phyloP scores from a whole-genome alignment of 768 basidiomycete genomes.

The Mycena rebaudengoi region DNA sequence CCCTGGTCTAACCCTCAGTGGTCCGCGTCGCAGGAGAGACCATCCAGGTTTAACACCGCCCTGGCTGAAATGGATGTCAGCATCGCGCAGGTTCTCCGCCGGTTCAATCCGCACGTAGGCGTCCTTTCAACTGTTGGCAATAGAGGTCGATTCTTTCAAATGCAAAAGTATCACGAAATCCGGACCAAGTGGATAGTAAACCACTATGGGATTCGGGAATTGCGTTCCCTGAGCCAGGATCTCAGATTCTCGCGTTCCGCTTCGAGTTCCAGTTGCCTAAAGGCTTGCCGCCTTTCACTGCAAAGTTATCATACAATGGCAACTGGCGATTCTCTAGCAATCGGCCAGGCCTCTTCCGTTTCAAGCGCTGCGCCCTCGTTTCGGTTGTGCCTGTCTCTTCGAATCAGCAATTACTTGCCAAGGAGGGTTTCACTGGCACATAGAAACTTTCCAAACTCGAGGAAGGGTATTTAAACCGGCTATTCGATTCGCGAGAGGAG shows the following conservation, averaged over 20 bases:
- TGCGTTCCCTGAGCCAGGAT: conserved; percentile 13
- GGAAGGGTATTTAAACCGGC: conserved; percentile 17
- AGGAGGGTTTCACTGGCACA: conserved; percentile 8
- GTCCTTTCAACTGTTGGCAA: too few species aligned
- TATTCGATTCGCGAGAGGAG: neutral
- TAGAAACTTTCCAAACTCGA: neutral
- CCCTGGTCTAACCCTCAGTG: too few species aligned
- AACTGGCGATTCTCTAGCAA: conserved; percentile 16
- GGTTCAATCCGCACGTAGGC: too few species aligned
- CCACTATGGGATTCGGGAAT: conserved; percentile 15
- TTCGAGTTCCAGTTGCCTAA: conserved; percentile 16
- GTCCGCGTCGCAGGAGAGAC: too few species aligned
- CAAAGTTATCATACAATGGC: neutral
- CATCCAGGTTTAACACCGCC: too few species aligned
- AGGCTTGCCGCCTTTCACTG: conserved; percentile 17
- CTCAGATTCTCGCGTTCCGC: conserved; percentile 2
- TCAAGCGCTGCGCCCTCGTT: conserved; percentile 2
- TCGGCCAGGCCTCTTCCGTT: conserved; percentile 18
- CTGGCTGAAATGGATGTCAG: too few species aligned
- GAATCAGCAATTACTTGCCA: conserved; percentile 13
- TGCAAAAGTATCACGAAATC: too few species aligned
- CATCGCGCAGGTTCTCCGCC: too few species aligned
- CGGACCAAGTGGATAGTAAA: too few species aligned
- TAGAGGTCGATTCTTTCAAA: too few species aligned
- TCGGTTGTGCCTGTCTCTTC: conserved; percentile 22